Evolutionary conservation across 202 grass and related monocot genomes (phyloP).

Genomic region (Dendrocalamus latiflorus): DNA sequence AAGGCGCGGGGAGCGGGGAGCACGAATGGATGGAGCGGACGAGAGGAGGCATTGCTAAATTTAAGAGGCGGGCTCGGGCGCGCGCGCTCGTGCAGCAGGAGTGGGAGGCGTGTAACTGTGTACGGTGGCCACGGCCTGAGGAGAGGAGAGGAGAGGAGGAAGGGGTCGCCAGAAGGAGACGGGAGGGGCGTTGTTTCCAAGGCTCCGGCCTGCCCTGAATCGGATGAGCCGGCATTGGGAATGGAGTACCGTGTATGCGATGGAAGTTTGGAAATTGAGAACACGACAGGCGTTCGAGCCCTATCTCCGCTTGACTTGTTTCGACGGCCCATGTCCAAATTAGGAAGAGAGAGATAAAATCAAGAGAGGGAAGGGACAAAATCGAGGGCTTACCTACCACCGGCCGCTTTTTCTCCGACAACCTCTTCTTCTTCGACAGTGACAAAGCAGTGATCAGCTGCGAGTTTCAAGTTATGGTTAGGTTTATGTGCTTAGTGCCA

Average conservation of each 20-base stretch:
- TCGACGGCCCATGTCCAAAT: too few species aligned
- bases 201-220: neutral
- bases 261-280: too few species aligned
- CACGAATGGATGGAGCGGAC: neutral
- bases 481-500: too few species aligned
- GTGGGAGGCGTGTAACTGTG: neutral
- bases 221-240: neutral
- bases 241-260: neutral
- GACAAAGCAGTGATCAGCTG: too few species aligned
- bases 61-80: neutral
- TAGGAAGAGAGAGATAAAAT: too few species aligned
- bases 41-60: constrained; percentile 44
- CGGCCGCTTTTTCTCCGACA: too few species aligned
- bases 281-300: too few species aligned
- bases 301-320: too few species aligned
- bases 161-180: neutral
- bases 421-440: too few species aligned
- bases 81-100: neutral
- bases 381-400: too few species aligned
- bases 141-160: neutral
- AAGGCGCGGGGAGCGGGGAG: neutral
- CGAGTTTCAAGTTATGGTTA: too few species aligned
- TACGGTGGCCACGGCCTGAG: neutral
- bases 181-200: constrained; percentile 6
- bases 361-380: too few species aligned